These are phyloP conservation scores for Orychophragmus violaceus DNA, from an alignment of 345 rosid genomes.

Conservation along the genomic window DNA sequence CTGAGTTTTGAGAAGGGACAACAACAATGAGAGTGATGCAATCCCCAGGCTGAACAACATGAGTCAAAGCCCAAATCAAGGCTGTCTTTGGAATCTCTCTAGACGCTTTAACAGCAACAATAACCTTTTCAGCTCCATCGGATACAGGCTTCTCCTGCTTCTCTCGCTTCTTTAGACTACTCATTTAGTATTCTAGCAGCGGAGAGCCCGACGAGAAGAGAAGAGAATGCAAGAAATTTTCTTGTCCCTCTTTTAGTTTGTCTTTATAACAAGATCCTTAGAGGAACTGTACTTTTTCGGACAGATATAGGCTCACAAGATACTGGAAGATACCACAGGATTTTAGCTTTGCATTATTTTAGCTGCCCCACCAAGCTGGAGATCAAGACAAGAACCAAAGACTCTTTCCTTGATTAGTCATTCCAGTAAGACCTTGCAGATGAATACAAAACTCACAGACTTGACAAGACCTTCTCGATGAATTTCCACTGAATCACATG, in stretches of 20 bases:
- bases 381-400: constrained; percentile 33
- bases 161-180: constrained; percentile 49
- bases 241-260: constrained; percentile 1
- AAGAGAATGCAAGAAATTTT: background rate
- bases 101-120: constrained; percentile 95
- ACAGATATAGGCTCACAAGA: constrained; percentile 16
- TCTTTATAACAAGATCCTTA: background rate
- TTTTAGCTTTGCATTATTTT: constrained; percentile 5
- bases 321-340: constrained; percentile 8
- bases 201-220: background rate
- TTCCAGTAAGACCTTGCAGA: constrained; percentile 15
- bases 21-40: constrained; percentile 91
- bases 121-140: constrained; percentile 75
- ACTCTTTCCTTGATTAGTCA: constrained; percentile 18
- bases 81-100: constrained; percentile 93
- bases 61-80: constrained; percentile 96
- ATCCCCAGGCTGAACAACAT: constrained; percentile 94
- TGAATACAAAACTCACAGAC: constrained; percentile 30
- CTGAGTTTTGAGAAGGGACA: constrained; percentile 73
- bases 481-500: constrained; percentile 34
- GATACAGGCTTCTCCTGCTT: constrained; percentile 43
- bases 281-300: constrained; percentile 11
- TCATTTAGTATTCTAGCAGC: constrained; percentile 40
- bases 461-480: constrained; percentile 40
- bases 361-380: constrained; percentile 30